Percentiles rank a stretch among this genome's conserved stretches.
Conservation (phyloP, 176 grass and related monocot genomes). For the Rhynchospora pubera region DNA sequence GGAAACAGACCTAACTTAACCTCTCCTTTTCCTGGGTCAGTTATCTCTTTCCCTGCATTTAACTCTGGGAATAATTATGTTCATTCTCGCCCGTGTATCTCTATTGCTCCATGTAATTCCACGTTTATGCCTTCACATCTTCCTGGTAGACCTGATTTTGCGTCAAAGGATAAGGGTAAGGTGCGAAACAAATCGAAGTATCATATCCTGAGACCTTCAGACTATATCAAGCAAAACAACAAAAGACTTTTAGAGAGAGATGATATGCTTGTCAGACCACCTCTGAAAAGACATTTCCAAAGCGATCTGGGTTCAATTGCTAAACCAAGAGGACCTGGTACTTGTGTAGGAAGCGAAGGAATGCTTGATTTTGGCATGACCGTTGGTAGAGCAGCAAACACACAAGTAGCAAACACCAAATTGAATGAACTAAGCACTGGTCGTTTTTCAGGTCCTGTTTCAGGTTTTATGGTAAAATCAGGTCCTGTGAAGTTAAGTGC, state of each 20-base stretch:
- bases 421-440: not conserved
- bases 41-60: not conserved
- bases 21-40: conserved; percentile 1
- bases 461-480: conserved; percentile 2
- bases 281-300: not conserved
- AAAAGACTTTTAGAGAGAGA: conserved; percentile 22
- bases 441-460: not conserved
- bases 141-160: not conserved
- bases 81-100: not conserved
- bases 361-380: not conserved
- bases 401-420: too few relatives aligned
- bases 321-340: not conserved
- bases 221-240: conserved; percentile 17
- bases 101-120: not conserved
- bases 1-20: conserved; percentile 2
- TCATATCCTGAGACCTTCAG: conserved; percentile 9
- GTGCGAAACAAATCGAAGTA: not conserved
- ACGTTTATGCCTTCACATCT: not conserved
- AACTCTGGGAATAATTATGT: not conserved
- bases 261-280: not conserved
- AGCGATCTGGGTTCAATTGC: not conserved
- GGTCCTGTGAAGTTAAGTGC: conserved; percentile 22
- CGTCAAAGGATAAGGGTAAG: not conserved
- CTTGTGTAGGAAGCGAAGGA: not conserved
- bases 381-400: not conserved